These are phyloP conservation scores for Sicyos baderoa DNA, from an alignment of 306 rosid species.

Conservation along the genomic window DNA sequence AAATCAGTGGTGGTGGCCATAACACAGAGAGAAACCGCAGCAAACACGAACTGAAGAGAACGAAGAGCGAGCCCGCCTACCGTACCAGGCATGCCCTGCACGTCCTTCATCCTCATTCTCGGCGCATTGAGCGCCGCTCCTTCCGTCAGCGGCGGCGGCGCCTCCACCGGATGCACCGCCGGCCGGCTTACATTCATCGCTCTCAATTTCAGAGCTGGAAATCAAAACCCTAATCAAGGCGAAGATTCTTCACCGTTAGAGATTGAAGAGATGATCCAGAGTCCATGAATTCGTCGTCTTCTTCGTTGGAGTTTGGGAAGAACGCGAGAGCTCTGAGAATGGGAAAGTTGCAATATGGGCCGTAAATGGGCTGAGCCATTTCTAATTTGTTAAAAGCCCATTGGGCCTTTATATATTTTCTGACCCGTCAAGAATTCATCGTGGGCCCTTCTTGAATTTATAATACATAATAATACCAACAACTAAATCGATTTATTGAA, in stretches of 20 bases:
- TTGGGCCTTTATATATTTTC: not conserved
- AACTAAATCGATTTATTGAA: too few species aligned
- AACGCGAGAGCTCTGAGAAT: too few species aligned
- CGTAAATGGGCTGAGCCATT: not conserved
- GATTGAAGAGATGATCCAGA: not conserved
- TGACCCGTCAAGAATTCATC: not conserved
- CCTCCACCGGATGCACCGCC: constrained; percentile 39
- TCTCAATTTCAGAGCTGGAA: not conserved
- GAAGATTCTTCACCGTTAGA: not conserved
- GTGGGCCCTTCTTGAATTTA: not conserved
- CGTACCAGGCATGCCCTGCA: constrained; percentile 44
- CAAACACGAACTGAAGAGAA: constrained; percentile 29
- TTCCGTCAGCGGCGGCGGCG: constrained; percentile 28
- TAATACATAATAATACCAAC: too few species aligned
- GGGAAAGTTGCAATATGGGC: not conserved
- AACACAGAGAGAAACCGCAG: constrained; percentile 29
- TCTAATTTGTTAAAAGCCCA: not conserved
- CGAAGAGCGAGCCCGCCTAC: constrained; percentile 30
- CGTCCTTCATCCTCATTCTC: constrained; percentile 34
- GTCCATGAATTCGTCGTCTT: constrained; percentile 9
- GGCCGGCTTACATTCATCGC: constrained; percentile 38
- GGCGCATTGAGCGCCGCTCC: constrained; percentile 21
- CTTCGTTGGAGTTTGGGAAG: not conserved
- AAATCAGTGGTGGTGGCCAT: constrained; percentile 35
- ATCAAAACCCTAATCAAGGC: constrained; percentile 8